A percentile compares a stretch with the other conserved stretches of the same genome.
These are phyloP conservation scores for Aspergillus oerlinghausenensis DNA, from an alignment of 2,329 filamentous ascomycete genomes.

Conservation along the genomic window DNA sequence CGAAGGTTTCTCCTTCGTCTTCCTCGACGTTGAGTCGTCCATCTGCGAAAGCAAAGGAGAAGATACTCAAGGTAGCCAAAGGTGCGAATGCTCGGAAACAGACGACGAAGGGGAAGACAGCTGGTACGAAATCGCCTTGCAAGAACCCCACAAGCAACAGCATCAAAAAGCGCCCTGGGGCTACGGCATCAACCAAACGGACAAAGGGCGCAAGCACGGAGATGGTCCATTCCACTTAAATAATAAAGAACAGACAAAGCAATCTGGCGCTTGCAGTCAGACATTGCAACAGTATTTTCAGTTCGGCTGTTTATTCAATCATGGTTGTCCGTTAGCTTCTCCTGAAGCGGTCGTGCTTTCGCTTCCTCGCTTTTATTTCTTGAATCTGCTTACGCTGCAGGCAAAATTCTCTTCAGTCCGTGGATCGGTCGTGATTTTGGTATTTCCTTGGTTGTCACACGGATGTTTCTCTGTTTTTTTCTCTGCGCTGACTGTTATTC, in stretches of 20 bases:
- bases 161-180: conserved; percentile 1
- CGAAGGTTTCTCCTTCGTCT: conserved; percentile 13
- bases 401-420: not conserved
- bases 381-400: not conserved
- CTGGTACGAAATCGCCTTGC: conserved; percentile 5
- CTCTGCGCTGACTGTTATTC: not conserved
- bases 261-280: not conserved
- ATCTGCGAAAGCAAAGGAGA: conserved; percentile 26
- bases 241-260: not conserved
- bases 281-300: not conserved
- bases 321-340: not conserved
- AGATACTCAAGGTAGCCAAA: conserved; percentile 22
- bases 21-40: conserved; percentile 24
- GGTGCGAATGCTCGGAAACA: conserved; percentile 15
- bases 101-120: conserved; percentile 10
- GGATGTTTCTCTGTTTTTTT: not conserved
- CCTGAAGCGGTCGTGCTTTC: not conserved
- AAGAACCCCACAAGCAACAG: conserved; percentile 5
- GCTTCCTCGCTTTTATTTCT: not conserved
- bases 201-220: not conserved
- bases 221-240: not conserved
- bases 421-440: not conserved
- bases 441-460: not conserved
- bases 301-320: not conserved
- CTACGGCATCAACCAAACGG: not conserved